Base-by-base conservation (phyloP, 176 grass and related monocot species). In the Dendrocalamus sinicus region DNA sequence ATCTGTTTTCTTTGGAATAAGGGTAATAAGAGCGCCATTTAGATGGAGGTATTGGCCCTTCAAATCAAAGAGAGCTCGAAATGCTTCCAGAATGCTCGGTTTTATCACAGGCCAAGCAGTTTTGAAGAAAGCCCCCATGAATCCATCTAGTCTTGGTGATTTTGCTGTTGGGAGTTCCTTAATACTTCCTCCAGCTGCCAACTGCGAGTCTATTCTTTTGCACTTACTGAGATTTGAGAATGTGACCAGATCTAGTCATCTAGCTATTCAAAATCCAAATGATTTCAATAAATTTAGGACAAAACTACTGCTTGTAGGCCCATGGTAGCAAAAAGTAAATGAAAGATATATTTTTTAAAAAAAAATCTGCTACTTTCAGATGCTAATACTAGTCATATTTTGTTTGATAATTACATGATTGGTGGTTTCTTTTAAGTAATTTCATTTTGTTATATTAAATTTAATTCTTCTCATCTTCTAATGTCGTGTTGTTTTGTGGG, bases 401-500 rank as follows among this genome's bases (percentile, higher is more conserved):
- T 81, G 22, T 43, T 61, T 63, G n/a, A n/a, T n/a, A n/a, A 45
- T 66, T 23, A 76, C 12, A 72, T 23, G 17, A 78, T 58, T 64
- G 54, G 13, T 58, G 22, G 47, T 22, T 11, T 75, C 19, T 70
- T 83, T 72, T 52, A 65, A 51, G 74, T 13, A 83, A 37, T 83
- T 83, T 72, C 19, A 37, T 69, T 52, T 70, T 66, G 1, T 66
- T 58, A 51, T 62, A 66, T 86, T 32, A 67, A 48, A 68, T 75
- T 46, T 66, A 60, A 52, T 74, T 63, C 43, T 12, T 48, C 9
- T 8, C 54, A 70, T 72, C n/a, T 82, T 67, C 64, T 84, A 83
- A 86, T 82, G n/a, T 26, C 51, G 0, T 82, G 22, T 44, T 74
- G 67, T 89, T 87, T 77, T 80, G 17, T 87, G 9, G 72, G 10